A percentile compares a stretch with the other conserved stretches of the same genome.
These are phyloP conservation scores for Cenchrus purpureus DNA, from an alignment of 176 grass and related monocot species.

Conservation along the genomic window DNA sequence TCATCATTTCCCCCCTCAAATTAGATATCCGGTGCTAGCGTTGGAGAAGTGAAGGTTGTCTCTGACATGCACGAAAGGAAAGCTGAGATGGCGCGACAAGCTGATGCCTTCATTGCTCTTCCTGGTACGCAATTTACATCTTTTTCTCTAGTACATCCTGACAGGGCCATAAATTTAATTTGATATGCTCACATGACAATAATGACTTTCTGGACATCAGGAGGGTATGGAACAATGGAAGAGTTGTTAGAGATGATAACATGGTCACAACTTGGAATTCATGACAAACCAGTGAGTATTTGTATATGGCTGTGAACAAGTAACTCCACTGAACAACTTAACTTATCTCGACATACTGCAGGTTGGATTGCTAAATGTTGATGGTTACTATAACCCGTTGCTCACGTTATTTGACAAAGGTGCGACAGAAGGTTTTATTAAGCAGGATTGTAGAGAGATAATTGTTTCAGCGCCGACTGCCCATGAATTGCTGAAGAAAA, in stretches of 20 bases:
- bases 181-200: conserved; percentile 16
- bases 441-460: conserved; percentile 75
- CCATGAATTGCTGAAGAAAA: conserved; percentile 74
- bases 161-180: neutral
- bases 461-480: conserved; percentile 80
- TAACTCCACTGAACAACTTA: conserved; percentile 24
- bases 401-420: conserved; percentile 92
- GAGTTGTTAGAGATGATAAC: conserved; percentile 98
- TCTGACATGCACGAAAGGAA: conserved; percentile 94
- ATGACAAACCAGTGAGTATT: conserved; percentile 84
- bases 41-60: conserved; percentile 79
- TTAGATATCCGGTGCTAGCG: conserved; percentile 91
- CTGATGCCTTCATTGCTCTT: conserved; percentile 93
- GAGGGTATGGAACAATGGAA: conserved; percentile 99
- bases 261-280: conserved; percentile 97
- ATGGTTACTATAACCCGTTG: conserved; percentile 95
- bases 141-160: neutral
- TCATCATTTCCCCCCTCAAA: neutral
- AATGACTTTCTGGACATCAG: conserved; percentile 50
- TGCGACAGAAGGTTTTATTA: conserved; percentile 87
- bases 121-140: conserved; percentile 59
- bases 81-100: conserved; percentile 88
- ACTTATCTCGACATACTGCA: conserved; percentile 40
- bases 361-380: conserved; percentile 93
- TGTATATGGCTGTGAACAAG: conserved; percentile 12